Evolutionary conservation across 768 basidiomycete genomes (phyloP).

Genomic region (Trametes coccinea): DNA sequence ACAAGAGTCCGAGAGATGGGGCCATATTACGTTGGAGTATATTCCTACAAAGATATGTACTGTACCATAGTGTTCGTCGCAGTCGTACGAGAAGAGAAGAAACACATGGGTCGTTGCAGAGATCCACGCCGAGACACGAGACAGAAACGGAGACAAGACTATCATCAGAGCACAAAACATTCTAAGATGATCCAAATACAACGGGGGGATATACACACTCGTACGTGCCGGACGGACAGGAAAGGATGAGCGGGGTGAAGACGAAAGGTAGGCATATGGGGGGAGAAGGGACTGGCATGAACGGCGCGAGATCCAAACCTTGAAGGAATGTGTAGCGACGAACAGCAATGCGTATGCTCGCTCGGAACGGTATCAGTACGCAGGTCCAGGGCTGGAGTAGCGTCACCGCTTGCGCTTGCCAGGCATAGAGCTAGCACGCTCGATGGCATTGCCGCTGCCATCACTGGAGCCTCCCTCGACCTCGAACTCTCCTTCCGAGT

Average conservation of each 20-base stretch:
- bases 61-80: constrained; percentile 13
- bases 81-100: background rate
- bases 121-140: constrained; percentile 15
- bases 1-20: background rate
- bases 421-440: constrained; percentile 19
- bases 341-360: background rate
- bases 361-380: background rate
- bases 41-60: constrained; percentile 19
- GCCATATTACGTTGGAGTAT: background rate
- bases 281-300: background rate
- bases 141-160: background rate
- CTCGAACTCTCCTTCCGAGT: constrained; percentile 25
- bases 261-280: background rate
- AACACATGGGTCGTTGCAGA: constrained; percentile 7
- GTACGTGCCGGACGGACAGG: constrained; percentile 1
- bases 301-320: background rate
- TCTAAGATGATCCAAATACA: constrained; percentile 20
- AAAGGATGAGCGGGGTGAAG: background rate
- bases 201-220: constrained; percentile 13
- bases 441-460: constrained; percentile 22
- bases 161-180: constrained; percentile 21
- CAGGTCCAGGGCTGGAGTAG: background rate
- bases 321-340: background rate
- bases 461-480: constrained; percentile 24
- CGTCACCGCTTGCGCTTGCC: constrained; percentile 36